These are phyloP conservation scores for Delonix regia DNA, from an alignment of 306 rosid genomes.

Conservation along the genomic window DNA sequence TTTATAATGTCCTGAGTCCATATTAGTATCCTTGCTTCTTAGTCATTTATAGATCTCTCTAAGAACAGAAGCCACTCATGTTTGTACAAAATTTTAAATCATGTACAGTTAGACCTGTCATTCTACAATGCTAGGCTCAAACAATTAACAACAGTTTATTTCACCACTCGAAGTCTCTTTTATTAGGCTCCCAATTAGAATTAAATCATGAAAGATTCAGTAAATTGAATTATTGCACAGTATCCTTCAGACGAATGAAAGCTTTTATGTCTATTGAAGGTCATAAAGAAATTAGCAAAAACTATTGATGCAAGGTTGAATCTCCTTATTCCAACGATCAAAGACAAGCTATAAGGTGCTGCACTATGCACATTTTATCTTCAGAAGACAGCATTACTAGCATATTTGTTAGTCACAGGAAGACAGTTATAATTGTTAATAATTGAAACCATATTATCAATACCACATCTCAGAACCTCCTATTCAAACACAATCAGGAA, in stretches of 20 bases:
- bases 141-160: background rate
- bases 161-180: background rate
- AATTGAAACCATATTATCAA: constrained; percentile 2
- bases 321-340: constrained; percentile 6
- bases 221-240: background rate
- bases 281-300: background rate
- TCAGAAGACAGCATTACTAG: constrained; percentile 6
- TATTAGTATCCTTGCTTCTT: background rate
- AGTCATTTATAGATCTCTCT: background rate
- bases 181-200: background rate
- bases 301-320: background rate
- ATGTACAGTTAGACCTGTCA: background rate
- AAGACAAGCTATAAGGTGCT: constrained; percentile 14
- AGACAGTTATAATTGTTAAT: background rate
- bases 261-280: background rate
- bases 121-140: background rate
- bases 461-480: background rate
- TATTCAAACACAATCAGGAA: constrained; percentile 21
- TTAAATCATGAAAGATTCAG: background rate
- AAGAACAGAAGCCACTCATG: background rate
- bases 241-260: background rate
- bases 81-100: background rate
- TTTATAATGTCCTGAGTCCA: background rate
- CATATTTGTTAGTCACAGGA: background rate
- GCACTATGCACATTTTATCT: constrained; percentile 18